Evolutionary conservation across 2,329 filamentous ascomycete genomes (phyloP), one percentile per base, ranked within the genome.

Genomic region (Colletotrichum echinochloae): DNA sequence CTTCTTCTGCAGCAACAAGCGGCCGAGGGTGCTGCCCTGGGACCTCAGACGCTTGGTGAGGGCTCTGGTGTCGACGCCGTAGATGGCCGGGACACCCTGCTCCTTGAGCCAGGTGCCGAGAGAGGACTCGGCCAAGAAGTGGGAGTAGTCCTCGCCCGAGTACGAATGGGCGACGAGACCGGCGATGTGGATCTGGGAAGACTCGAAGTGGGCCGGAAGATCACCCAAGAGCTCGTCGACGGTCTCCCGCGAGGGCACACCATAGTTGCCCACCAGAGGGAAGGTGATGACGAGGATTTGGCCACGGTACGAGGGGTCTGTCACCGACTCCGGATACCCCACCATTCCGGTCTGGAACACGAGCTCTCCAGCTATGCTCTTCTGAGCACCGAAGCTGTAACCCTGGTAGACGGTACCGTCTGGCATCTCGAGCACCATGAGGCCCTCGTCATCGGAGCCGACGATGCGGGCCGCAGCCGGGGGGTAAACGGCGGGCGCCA

Each of bases 261-360:
- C 95, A 84, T 99, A 99, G 87, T 98, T 99, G 81, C 95, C 95
- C 71, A 97, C 92, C 48, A 98, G 87, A 70, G 95, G 96, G 81
- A 97, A 98, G 64, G 95, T 99, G 78, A 98, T 91, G 82, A 98
- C 95, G 76, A 99, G 88, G 76, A 99, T 97, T 85, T 99, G 95
- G 73, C 93, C 93, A 60, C 92, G 91, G 83, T 96, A 95, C 60
- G 93, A 95, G 75, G 93, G 93, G 79, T 96, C 93, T 72, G 93
- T 95, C 76, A 96, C 88, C 57, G 92, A 97, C 86, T 99, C 96
- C 51, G 96, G 95, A 81, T 99, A 99, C 79, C 96, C 96, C 76
- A 98, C 96, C 95, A 98, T 97, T 83, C 96, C 96, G 69, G 96
- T 99, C 88, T 98, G 95, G 86, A 99, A 99, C 83, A 99, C 96